A percentile compares a stretch with the other conserved stretches of the same genome.
Conservation (phyloP, 2,329 filamentous ascomycete genomes). For the Sphaerulina populicola region DNA sequence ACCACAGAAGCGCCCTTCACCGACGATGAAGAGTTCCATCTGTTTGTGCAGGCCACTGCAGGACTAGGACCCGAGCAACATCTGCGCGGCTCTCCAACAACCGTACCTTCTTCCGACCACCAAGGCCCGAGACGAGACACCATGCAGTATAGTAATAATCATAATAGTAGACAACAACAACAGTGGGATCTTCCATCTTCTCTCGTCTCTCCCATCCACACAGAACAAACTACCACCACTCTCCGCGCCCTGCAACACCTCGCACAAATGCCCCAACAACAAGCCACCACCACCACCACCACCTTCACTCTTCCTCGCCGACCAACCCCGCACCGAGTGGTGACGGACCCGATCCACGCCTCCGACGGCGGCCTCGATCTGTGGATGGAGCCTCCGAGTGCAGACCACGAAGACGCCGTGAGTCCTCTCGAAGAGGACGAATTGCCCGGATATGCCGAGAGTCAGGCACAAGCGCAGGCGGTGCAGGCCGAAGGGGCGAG, state of each 20-base stretch:
- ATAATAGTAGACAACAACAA: background rate
- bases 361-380: conserved; percentile 15
- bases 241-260: conserved; percentile 24
- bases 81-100: conserved; percentile 6
- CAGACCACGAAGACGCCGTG: conserved; percentile 5
- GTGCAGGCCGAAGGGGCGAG: conserved; percentile 36
- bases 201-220: conserved; percentile 17
- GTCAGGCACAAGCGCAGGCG: conserved; percentile 40
- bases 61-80: conserved; percentile 26
- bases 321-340: conserved; percentile 1
- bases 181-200: background rate
- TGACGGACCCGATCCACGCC: conserved; percentile 4
- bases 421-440: conserved; percentile 32
- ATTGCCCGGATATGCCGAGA: conserved; percentile 42
- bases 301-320: conserved; percentile 2
- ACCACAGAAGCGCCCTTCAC: conserved; percentile 24
- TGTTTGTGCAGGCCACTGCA: conserved; percentile 31
- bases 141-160: background rate
- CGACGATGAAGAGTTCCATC: conserved; percentile 26
- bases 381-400: conserved; percentile 20
- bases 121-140: background rate
- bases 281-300: too few relatives aligned
- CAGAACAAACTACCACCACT: conserved; percentile 23
- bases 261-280: conserved; percentile 21
- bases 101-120: background rate